A percentile compares a stretch with the other conserved stretches of the same genome.
Evolutionary conservation across 2,329 filamentous ascomycete species (phyloP).

Genomic region (Trichocomaceae sp.): DNA sequence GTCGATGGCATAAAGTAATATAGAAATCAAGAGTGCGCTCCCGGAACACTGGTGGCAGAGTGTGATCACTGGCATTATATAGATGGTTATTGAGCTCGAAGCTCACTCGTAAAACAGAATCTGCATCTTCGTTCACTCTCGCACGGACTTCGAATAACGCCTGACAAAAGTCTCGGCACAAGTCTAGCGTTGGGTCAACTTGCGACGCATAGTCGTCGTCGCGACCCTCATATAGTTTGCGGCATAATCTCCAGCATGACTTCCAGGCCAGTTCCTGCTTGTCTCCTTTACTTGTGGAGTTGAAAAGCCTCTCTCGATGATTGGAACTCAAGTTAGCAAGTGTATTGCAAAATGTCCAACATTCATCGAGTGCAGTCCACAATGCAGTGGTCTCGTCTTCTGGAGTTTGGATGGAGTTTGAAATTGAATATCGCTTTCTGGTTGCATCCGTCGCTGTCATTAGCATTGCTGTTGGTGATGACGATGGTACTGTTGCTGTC

Average conservation of each 20-base stretch:
- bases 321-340: slow-evolving; percentile 77
- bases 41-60: slow-evolving; percentile 75
- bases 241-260: slow-evolving; percentile 87
- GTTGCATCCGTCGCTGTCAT: slow-evolving; percentile 16
- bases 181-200: slow-evolving; percentile 68
- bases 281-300: slow-evolving; percentile 64
- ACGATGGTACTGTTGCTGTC: slow-evolving; percentile 1
- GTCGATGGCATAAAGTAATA: slow-evolving; percentile 80
- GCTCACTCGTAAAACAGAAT: slow-evolving; percentile 84
- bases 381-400: slow-evolving; percentile 58
- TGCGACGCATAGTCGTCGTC: slow-evolving; percentile 64
- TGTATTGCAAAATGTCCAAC: slow-evolving; percentile 91
- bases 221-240: slow-evolving; percentile 75
- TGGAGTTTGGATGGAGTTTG: slow-evolving; percentile 41
- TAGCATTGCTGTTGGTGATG: slow-evolving; percentile 6
- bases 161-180: slow-evolving; percentile 89
- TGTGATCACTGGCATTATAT: slow-evolving; percentile 83
- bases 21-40: slow-evolving; percentile 92
- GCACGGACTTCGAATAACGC: slow-evolving; percentile 79
- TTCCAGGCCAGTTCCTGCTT: slow-evolving; percentile 86
- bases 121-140: slow-evolving; percentile 68
- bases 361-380: slow-evolving; percentile 73
- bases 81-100: slow-evolving; percentile 95
- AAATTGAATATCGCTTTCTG: slow-evolving; percentile 23
- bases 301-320: slow-evolving; percentile 72